Evolutionary conservation across 768 basidiomycete genomes (phyloP), one percentile per base, ranked within the genome.

Genomic region (Lentinula sp.): DNA sequence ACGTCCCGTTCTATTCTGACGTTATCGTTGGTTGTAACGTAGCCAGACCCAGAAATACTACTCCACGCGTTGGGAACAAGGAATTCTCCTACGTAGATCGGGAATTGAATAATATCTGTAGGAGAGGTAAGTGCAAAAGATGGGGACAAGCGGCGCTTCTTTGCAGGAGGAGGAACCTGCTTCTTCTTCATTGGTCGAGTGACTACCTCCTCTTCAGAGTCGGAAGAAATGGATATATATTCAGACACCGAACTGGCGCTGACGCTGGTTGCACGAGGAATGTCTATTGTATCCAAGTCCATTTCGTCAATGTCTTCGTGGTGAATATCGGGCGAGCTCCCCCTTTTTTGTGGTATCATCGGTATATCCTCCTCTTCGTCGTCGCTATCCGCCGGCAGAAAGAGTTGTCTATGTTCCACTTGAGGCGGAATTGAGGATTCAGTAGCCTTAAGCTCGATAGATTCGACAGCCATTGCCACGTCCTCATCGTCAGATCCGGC

Each of bases 1-100:
- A 69, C 72, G 49, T 91, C 87, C 48, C 88, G 79, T 66, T 83
- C 80, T 9, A 91, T 74, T 51, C 68, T 66, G 23, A 91, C 73
- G 23, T 77, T 68, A n/a, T 91, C 90, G n/a, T 83, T 82, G 20
- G 74, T 62, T 62, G 85, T 85, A 41, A 90, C 76, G 62, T 91
- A 90, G 3, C 87, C 86, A 65, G 79, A 84, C 1, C 90, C 90
- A 53, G 82, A 87, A 13, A 82, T 87, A 43, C 86, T 91, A 64
- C 88, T 90, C 88, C 88, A 92, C 9, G 88, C 90, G 66, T 89
- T 87, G 20, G 81, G 79, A 23, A 91, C 80, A 9, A 91, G 63
- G 54, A 91, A 77, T 53, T 85, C 86, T 10, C 90, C 90, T 32
- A 92, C 65, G 67, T 88, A 91, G 10, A 66, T 65, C 4, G 71